A percentile compares a stretch with the other conserved stretches of the same genome.
These are phyloP conservation scores for Scleroderma bovista DNA, from an alignment of 768 basidiomycete genomes.

Conservation along the genomic window DNA sequence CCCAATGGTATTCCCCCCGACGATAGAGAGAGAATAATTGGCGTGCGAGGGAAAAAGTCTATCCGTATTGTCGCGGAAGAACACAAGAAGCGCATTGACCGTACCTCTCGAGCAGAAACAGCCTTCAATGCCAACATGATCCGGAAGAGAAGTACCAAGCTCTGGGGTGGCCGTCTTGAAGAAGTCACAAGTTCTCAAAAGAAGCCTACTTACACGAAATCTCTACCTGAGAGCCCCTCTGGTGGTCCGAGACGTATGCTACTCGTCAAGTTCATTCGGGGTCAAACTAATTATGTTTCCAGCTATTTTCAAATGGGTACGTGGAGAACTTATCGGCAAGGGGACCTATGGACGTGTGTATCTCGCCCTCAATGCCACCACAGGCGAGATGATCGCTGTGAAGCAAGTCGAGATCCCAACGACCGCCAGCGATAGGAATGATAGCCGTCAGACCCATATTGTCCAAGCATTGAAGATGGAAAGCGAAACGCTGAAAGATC, in stretches of 20 bases:
- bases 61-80: constrained; percentile 91
- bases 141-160: constrained; percentile 84
- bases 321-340: constrained; percentile 95
- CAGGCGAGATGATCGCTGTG: constrained; percentile 98
- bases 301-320: constrained; percentile 97
- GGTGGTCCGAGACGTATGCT: constrained; percentile 64
- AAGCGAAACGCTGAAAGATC: constrained; percentile 92
- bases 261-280: constrained; percentile 2
- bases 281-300: constrained; percentile 16
- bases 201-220: constrained; percentile 36
- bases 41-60: constrained; percentile 74
- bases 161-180: constrained; percentile 92
- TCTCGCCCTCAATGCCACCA: constrained; percentile 91
- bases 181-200: constrained; percentile 82
- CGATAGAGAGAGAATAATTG: constrained; percentile 34
- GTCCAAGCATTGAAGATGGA: constrained; percentile 92
- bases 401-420: constrained; percentile 97
- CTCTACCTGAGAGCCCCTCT: constrained; percentile 56
- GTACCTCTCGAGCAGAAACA: constrained; percentile 56
- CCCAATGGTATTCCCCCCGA: constrained; percentile 35
- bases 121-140: constrained; percentile 46
- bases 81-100: constrained; percentile 70
- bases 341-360: constrained; percentile 97
- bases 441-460: constrained; percentile 75
- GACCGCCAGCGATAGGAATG: constrained; percentile 86